Percentiles rank a stretch among this genome's conserved stretches.
phyloP scores from a whole-genome alignment of 148 eudicot genomes.

The Chenopodium quinoa region DNA sequence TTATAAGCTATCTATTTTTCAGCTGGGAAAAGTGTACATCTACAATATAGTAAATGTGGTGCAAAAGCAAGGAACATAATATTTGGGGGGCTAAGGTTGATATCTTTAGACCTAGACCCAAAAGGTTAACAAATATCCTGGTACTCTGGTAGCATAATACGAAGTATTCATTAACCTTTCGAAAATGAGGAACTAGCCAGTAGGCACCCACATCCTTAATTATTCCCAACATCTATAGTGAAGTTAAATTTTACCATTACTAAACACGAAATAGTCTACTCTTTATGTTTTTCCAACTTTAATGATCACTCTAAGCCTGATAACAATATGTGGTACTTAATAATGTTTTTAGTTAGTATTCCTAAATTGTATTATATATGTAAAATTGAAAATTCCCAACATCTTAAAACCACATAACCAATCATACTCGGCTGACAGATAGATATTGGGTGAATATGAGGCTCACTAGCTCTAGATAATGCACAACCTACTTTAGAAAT shows the following conservation, averaged over 20 bases:
- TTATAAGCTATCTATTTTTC: not conserved
- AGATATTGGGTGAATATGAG: not conserved
- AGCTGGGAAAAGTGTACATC: not conserved
- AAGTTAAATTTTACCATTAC: not conserved
- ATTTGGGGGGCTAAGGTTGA: not conserved
- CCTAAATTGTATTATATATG: not conserved
- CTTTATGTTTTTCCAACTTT: not conserved
- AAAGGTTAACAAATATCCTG: not conserved
- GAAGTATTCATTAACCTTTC: not conserved
- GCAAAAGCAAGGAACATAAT: not conserved
- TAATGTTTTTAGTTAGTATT: not conserved
- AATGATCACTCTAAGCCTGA: not conserved
- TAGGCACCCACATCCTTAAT: not conserved
- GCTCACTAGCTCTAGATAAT: not conserved
- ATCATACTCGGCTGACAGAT: not conserved
- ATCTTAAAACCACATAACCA: not conserved
- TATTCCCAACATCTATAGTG: not conserved
- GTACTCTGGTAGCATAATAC: not conserved
- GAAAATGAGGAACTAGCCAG: not conserved
- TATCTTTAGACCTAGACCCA: no score
- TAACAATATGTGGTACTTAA: not conserved
- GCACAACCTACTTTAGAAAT: not conserved
- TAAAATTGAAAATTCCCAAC: not conserved
- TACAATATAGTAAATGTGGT: not conserved
- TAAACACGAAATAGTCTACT: no score